Conservation (phyloP, 208 protist species). For the Trypanosoma theileri region DNA sequence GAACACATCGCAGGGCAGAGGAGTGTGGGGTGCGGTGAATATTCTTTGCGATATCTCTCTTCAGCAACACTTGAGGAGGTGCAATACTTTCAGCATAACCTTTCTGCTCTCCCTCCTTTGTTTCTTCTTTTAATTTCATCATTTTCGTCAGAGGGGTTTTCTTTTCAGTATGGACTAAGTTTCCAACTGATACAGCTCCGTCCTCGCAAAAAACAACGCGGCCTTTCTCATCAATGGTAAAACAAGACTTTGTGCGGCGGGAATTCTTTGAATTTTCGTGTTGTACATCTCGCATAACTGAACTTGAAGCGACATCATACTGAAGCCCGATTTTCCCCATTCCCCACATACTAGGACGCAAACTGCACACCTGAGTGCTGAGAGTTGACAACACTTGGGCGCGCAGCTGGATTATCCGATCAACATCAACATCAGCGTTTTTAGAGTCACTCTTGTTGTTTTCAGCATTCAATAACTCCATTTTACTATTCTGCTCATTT, state of each 20-base stretch:
- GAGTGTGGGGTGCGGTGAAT: conserved; percentile 2
- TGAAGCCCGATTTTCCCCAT: too few relatives aligned
- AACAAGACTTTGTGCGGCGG: conserved; percentile 31
- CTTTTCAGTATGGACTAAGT: not conserved
- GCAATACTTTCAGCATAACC: not conserved
- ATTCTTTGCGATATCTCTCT: conserved; percentile 10
- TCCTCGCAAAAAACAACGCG: conserved; percentile 36
- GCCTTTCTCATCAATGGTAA: conserved; percentile 60
- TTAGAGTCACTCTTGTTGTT: not conserved
- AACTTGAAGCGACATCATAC: conserved; percentile 5
- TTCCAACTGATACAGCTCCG: not conserved
- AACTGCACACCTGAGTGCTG: conserved; percentile 43
- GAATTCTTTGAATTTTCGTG: not conserved
- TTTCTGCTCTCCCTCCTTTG: not conserved
- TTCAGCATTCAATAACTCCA: not conserved
- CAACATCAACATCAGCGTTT: not conserved
- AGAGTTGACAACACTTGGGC: conserved; percentile 66
- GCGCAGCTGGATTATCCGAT: conserved; percentile 25
- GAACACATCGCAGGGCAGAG: conserved; percentile 18
- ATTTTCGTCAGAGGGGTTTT: not conserved
- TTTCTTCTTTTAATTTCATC: not conserved
- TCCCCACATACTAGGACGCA: conserved; percentile 31
- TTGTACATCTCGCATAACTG: not conserved
- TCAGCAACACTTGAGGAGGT: not conserved
- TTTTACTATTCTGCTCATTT: not conserved